Evolutionary conservation across 805 yeast species (phyloP), one percentile per base, ranked within the genome.

Genomic region (Kazachstania taianensis): DNA sequence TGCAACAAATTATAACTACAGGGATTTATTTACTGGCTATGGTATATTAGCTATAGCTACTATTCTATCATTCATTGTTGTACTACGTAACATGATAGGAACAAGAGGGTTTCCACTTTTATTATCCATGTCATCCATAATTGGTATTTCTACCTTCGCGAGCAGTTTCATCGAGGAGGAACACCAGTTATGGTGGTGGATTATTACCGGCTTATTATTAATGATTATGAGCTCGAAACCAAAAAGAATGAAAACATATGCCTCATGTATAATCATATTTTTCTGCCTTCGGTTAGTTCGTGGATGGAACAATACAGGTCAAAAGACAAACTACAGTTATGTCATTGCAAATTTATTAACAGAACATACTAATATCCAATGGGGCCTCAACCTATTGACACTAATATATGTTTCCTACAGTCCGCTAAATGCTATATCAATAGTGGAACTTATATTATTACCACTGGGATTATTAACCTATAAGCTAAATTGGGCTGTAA

Each of bases 171-270:
- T 92, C 13, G 98, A 92, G 51, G 98, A 92, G 55, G 98, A 92
- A 52, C 94, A 92, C 52, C 96, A 87, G 52, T 57, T 87, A 13
- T 92, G 98, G 98, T 92, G 94, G 83, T 81, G 84, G 77, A 61
- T 71, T 16, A 53, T 71, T 0, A 63, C 72, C 0, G 66, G 69
- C 0, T 43, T 41, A 14, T 32, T 53, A 12, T 23, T 43, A 6
- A 10, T 40, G 2, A 32, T 36, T 12, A 25, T 9, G 13, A 13
- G 10, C 10, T 33, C 7, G 4, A 20, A 5, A 25, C n/a, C 12
- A 22, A 43, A 17, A 5, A 30, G 30, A 8, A 10, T 9, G 2
- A 5, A 5, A 19, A 46, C 28, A 14, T 29, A 33, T 7, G 5
- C 33, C 9, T 7, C 26, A 4, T 52, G 44, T 37, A 39, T 52